Base-by-base conservation (phyloP, 768 basidiomycete species). In the Kwoniella dejecticola region DNA sequence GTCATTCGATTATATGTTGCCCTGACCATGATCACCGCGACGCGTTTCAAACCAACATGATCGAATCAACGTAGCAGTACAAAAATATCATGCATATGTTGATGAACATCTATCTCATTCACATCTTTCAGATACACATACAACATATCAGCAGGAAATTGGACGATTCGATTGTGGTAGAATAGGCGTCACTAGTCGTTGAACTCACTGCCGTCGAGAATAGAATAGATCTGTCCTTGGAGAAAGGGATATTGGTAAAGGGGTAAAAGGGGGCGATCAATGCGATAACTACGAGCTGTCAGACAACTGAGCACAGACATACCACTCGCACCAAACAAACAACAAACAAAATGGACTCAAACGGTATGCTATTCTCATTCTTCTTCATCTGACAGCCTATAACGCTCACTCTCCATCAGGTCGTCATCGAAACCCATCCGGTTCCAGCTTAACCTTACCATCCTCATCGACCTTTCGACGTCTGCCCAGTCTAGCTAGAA, bases 381-480 rank as follows among this genome's bases (percentile, higher is more conserved):
- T 26, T 47, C 23, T 1, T n/a, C 24, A n/a, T 52, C 13, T 6
- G 1, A 10, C 17, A 15, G 5, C 7, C 5, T 24, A 21, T 15
- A 29, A 24, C 23, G 26, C 54, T 23, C 17, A 23, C 60, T 15
- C 24, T 11, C n/a, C 10, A 42, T 42, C 52, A 64, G 63, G 63
- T 55, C 50, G 63, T 41, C 63, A 64, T 38, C 57, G 63, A 21
- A 64, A 59, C 47, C 24, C 42, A 5, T 64, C 63, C 3, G 63
- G 63, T 3, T 55, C 63, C 4, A 56, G 52, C 23, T 47, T 55
- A 7, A 52, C 60, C 11, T 40, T 60, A 15, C 57, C 68, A 1
- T 31, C 58, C 19, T 63, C 66, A 3, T 67, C 69, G 6, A 68
- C 69, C 6, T 63, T 67, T 19, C 55, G 66, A 33, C 48, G 66